Evolutionary conservation across 345 rosid species (phyloP).

Genomic region (Gossypium bickii): DNA sequence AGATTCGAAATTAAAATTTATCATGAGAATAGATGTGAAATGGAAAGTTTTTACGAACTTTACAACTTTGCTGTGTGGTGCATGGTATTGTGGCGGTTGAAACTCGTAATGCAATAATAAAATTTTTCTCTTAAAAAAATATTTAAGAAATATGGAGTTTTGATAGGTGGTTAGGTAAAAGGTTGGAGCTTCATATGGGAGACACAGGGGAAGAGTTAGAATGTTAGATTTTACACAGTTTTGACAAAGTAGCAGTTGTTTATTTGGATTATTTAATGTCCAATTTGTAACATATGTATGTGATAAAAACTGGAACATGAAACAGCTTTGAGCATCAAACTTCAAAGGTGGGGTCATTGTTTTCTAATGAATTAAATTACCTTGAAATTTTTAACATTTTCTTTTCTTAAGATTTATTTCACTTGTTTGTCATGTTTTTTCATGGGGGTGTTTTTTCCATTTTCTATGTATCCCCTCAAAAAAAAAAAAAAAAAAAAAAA

Average conservation of each 20-base stretch:
- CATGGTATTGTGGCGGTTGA: too few species aligned
- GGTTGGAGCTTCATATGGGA: background rate
- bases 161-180: too few species aligned
- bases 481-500: constrained; percentile 9
- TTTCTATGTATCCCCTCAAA: constrained; percentile 8
- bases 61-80: fast-evolving
- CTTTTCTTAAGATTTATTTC: background rate
- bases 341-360: constrained; percentile 16
- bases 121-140: too few species aligned
- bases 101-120: too few species aligned
- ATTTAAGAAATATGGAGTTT: too few species aligned
- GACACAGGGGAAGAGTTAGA: background rate
- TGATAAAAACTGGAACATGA: background rate
- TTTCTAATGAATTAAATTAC: constrained; percentile 1
- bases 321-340: constrained; percentile 11
- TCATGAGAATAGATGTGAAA: too few species aligned
- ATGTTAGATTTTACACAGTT: background rate
- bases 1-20: fast-evolving
- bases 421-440: constrained; percentile 22
- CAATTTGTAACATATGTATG: background rate
- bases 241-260: background rate
- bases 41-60: too few species aligned
- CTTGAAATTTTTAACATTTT: background rate
- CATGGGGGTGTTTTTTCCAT: constrained; percentile 15
- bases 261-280: background rate